Conservation (phyloP, 2,329 filamentous ascomycete species). For the Dryadomyces quercus-mongolicae region DNA sequence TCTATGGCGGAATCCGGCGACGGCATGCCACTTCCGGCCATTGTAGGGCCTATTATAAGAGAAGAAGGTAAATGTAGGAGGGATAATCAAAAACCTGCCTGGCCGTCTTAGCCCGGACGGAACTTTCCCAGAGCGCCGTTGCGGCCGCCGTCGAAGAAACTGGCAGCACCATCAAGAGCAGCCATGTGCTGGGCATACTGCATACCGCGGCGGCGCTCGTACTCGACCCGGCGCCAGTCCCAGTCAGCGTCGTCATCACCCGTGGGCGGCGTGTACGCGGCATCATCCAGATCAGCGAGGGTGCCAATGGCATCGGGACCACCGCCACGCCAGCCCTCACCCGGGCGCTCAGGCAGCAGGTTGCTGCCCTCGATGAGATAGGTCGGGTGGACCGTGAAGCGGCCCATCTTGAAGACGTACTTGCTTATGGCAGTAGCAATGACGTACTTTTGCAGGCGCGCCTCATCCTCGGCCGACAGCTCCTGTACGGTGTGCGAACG, state of each 20-base stretch:
- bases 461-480: constrained; percentile 21
- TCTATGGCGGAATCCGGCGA: too few species aligned
- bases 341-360: constrained; percentile 62
- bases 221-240: constrained; percentile 48
- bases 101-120: constrained; percentile 6
- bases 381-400: constrained; percentile 76
- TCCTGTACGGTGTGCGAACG: neutral
- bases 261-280: constrained; percentile 24
- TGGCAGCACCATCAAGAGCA: constrained; percentile 39
- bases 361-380: constrained; percentile 58
- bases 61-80: too few species aligned
- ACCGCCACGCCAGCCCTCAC: constrained; percentile 41
- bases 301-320: constrained; percentile 23
- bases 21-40: too few species aligned
- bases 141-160: constrained; percentile 40
- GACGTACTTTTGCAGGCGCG: constrained; percentile 48
- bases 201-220: constrained; percentile 41
- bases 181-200: constrained; percentile 43
- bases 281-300: constrained; percentile 24
- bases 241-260: constrained; percentile 28
- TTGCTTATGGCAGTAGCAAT: constrained; percentile 64
- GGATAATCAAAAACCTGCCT: too few species aligned
- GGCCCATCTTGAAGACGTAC: constrained; percentile 72
- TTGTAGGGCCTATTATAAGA: too few species aligned
- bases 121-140: constrained; percentile 39